Evolutionary conservation across 2,329 filamentous ascomycete species (phyloP), one percentile per base, ranked within the genome.

Genomic region (Ambrosiella cleistominuta): DNA sequence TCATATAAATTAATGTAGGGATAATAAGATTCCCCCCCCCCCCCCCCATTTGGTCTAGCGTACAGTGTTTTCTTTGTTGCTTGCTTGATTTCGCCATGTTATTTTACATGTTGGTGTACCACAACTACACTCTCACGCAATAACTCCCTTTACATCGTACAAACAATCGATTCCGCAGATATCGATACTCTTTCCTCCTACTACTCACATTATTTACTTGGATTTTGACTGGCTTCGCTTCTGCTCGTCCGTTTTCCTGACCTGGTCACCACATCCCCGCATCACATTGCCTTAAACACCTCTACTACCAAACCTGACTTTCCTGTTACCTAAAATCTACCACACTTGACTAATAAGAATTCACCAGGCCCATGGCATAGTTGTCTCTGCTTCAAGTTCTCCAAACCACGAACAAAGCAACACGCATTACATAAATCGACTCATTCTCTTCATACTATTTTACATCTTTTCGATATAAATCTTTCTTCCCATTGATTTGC

Each of bases 291-390:
- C 54, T 57, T 40, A 53, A 47, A 19, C 58, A 47, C 50, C 47
- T 57, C 58, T 44, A 57, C 45, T 59, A 60, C 60, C 49, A 57
- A 42, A 54, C 42, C 6, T 53, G 49, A 45, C 54, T 57, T 63
- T 54, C 56, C 58, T 59, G 58, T 66, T 66, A 66, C 64, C 63
- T 66, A 66, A 66, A 61, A 63, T 56, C 60, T 59, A 60, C 61
- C 37, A 57, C 55, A 53, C 37, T 63, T 66, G 64, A 65, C 64
- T 65, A 66, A 66, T 65, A 65, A 58, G 61, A 64, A 65, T 62
- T 53, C 53, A 50, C 35, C 39, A 42, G 17, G 37, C 17, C 52
- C 38, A 35, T 40, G 12, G 52, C 19, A 19, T 13, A 38, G 52
- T 27, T 54, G 38, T 19, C 2, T 15, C 38, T 44, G 15, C 52